phyloP scores from a whole-genome alignment of 108 stramenopile species.

The Skeletonema menzelii region DNA sequence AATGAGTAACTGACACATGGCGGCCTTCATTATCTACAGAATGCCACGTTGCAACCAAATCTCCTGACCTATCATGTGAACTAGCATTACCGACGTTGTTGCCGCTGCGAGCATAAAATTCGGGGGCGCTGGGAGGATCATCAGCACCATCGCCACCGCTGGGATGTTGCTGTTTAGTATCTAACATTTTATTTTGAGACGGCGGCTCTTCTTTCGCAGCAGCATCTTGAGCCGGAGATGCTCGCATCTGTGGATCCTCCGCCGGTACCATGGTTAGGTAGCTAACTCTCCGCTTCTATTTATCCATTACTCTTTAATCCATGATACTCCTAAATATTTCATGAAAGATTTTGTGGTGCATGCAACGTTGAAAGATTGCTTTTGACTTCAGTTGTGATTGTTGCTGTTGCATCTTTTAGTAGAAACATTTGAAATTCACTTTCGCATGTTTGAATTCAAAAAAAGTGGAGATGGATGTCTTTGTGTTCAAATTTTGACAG shows the following conservation, averaged over 20 bases:
- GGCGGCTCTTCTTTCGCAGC: background rate
- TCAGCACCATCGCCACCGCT: background rate
- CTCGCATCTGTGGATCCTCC: background rate
- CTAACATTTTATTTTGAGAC: background rate
- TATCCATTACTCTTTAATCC: background rate
- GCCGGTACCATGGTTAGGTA: background rate
- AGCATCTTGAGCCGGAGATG: background rate
- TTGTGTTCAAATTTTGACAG: no score
- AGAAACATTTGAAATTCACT: background rate
- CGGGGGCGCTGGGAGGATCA: background rate
- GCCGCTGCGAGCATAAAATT: background rate
- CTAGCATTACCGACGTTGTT: background rate
- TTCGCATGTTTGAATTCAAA: background rate
- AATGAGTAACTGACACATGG: conserved; percentile 18
- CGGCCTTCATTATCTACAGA: conserved; percentile 32
- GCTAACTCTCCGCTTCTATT: background rate
- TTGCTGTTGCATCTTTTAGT: no score
- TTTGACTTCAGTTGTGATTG: background rate
- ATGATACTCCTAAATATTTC: background rate
- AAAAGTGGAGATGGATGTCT: background rate
- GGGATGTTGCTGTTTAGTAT: background rate
- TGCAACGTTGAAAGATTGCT: background rate
- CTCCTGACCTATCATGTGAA: conserved; percentile 4
- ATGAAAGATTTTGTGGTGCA: background rate
- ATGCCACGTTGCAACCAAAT: conserved; percentile 15